Conservation (phyloP, 345 rosid species). For the Citrus mangshanensis region DNA sequence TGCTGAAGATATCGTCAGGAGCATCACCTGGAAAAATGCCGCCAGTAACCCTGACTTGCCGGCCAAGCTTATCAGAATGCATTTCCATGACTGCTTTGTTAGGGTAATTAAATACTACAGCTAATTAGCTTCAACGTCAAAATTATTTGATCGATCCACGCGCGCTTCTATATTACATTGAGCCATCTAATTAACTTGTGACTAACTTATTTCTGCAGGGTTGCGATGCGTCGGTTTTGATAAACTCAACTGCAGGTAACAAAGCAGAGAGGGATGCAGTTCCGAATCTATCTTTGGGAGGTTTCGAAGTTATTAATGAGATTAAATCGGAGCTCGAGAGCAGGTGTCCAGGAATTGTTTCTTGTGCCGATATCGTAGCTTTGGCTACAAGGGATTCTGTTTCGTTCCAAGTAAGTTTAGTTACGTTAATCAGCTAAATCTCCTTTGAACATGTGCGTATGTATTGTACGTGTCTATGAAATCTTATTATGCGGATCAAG, state of each 20-base stretch:
- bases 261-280: slow-evolving; percentile 45
- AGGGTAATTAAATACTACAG: slow-evolving; percentile 26
- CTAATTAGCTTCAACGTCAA: not conserved
- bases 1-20: slow-evolving; percentile 38
- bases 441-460: no score
- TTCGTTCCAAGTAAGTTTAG: slow-evolving; percentile 37
- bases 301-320: slow-evolving; percentile 55
- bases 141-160: not conserved
- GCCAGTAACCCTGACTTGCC: slow-evolving; percentile 27
- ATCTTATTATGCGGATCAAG: no score
- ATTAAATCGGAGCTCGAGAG: slow-evolving; percentile 50
- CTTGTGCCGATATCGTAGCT: slow-evolving; percentile 64
- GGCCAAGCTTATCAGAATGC: slow-evolving; percentile 61
- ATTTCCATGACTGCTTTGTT: slow-evolving; percentile 64
- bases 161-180: not conserved
- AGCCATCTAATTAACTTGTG: no score
- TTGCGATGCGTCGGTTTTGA: slow-evolving; percentile 61
- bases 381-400: slow-evolving; percentile 59
- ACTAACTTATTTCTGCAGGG: slow-evolving; percentile 34
- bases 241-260: slow-evolving; percentile 37
- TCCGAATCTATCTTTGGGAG: slow-evolving; percentile 48
- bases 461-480: no score
- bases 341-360: slow-evolving; percentile 57
- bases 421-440: not conserved
- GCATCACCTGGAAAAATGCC: slow-evolving; percentile 32